These are phyloP conservation scores for Pseudomonodictys pantanalensis DNA, from an alignment of 495 filamentous ascomycete genomes.

Conservation along the genomic window DNA sequence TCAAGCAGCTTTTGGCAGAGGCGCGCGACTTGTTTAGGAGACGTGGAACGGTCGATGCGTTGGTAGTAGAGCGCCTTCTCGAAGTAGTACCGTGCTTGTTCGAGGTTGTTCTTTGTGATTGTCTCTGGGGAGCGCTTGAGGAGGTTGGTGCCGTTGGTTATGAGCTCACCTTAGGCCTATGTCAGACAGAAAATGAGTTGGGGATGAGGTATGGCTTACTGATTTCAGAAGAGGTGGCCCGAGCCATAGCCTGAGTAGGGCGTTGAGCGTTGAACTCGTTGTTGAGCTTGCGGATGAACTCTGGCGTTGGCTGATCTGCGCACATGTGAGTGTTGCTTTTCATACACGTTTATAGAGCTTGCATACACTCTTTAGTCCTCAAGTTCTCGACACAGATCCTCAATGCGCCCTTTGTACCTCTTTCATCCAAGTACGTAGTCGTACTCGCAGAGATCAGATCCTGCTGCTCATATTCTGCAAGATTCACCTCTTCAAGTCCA, in stretches of 20 bases:
- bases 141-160: not conserved
- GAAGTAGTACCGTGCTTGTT: conserved; percentile 14
- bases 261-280: not conserved
- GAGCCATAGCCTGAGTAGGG: not conserved
- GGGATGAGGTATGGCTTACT: not conserved
- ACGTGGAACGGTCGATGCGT: not conserved
- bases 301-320: conserved; percentile 4
- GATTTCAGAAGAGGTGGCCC: conserved; percentile 3
- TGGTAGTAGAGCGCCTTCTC: conserved; percentile 7
- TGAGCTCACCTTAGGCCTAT: not conserved
- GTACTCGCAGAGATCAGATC: conserved; percentile 1
- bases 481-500: conserved; percentile 10
- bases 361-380: conserved; percentile 16
- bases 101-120: conserved; percentile 1
- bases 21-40: conserved; percentile 15
- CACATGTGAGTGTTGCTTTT: not conserved
- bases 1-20: conserved; percentile 17
- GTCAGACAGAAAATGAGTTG: not conserved
- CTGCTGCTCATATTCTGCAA: conserved; percentile 17
- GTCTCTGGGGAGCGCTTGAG: conserved; percentile 2
- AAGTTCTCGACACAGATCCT: conserved; percentile 12
- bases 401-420: not conserved
- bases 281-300: not conserved
- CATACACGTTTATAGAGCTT: not conserved
- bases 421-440: not conserved